Evolutionary conservation across 768 basidiomycete genomes (phyloP), one percentile per base, ranked within the genome.

Genomic region (Podaxis sp.): DNA sequence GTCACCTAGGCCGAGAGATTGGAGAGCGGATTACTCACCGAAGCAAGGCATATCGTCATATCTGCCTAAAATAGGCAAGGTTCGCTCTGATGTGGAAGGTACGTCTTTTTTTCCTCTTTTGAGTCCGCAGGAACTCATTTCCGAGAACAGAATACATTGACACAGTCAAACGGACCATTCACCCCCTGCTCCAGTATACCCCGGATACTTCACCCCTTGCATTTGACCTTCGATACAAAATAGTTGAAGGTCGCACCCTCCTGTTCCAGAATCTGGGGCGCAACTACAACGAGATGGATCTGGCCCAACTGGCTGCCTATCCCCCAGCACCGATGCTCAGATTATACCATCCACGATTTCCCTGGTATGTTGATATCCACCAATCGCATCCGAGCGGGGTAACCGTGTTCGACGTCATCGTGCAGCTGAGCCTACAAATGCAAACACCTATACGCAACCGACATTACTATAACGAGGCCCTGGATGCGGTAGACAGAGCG

Each of bases 331-430:
- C 73, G 4, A 72, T 72, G 60, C 80, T 89, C 76, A 84, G 85
- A 12, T 67, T 90, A 55, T 84, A 79, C 67, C 85, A 87, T 70
- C 72, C 80, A 0, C 74, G 76, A 38, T 73, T 87, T 0, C 88
- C 89, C 0, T 90, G 89, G 89, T 87, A 82, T 72, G 80, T 90
- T 69, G 88, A 89, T 65, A 75, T 88, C 17, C 67, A 69, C 24
- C 72, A 79, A 43, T 71, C 70, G 7, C 76, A 80, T 46, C 77
- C 79, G 2, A 73, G 81, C 24, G 87, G 87, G n/a, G 77, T 89
- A 58, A 85, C 86, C 4, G 73, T 90, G 2, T 73, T 74, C 37
- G 85, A 89, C 63, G 74, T 90, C 15, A 72, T 89, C 55, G 61
- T 66, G 36, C 79, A 82, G 63, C 71, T 88, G 51, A 80, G 75